A percentile compares a stretch with the other conserved stretches of the same genome.
Conservation (phyloP, 176 grass and related monocot genomes). For the Avena eriantha region DNA sequence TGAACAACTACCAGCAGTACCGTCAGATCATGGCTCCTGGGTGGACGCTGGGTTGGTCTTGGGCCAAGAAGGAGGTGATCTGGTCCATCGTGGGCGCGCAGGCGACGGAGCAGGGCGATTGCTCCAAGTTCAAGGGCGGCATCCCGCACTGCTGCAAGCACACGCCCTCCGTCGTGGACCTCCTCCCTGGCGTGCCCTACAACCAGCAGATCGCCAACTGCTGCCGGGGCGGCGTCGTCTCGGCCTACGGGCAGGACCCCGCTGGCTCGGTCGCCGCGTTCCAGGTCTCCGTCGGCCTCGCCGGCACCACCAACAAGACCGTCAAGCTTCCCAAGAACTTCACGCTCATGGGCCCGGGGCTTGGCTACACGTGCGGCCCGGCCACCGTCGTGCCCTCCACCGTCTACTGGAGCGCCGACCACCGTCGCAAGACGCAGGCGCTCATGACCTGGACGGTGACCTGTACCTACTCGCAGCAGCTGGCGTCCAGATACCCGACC, state of each 20-base stretch:
- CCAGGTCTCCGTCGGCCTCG: slow-evolving; percentile 82
- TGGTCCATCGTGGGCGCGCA: slow-evolving; percentile 98
- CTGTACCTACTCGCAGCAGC: slow-evolving; percentile 84
- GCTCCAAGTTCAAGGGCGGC: slow-evolving; percentile 93
- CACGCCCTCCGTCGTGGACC: slow-evolving; percentile 72
- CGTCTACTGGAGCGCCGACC: slow-evolving; percentile 64
- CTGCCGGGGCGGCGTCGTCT: slow-evolving; percentile 90
- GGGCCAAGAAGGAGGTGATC: slow-evolving; percentile 98
- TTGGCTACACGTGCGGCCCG: slow-evolving; percentile 81
- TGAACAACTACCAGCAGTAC: slow-evolving; percentile 96
- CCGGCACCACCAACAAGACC: slow-evolving; percentile 93
- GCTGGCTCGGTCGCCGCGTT: slow-evolving; percentile 62
- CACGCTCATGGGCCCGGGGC: slow-evolving; percentile 71
- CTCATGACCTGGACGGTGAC: slow-evolving; percentile 91
- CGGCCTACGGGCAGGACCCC: slow-evolving; percentile 77
- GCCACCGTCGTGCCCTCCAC: slow-evolving; percentile 75
- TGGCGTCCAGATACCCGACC: slow-evolving; percentile 71
- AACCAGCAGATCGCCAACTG: slow-evolving; percentile 99
- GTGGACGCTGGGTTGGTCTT: slow-evolving; percentile 83
- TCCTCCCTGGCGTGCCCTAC: slow-evolving; percentile 94
- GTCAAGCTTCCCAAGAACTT: slow-evolving; percentile 89
- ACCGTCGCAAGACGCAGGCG: slow-evolving; percentile 80
- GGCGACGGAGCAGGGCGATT: slow-evolving; percentile 88
- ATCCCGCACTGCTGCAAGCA: slow-evolving; percentile 86
- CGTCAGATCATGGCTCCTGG: slow-evolving; percentile 79